Conservation (phyloP, 345 rosid species). For the Conringia planisiliqua region DNA sequence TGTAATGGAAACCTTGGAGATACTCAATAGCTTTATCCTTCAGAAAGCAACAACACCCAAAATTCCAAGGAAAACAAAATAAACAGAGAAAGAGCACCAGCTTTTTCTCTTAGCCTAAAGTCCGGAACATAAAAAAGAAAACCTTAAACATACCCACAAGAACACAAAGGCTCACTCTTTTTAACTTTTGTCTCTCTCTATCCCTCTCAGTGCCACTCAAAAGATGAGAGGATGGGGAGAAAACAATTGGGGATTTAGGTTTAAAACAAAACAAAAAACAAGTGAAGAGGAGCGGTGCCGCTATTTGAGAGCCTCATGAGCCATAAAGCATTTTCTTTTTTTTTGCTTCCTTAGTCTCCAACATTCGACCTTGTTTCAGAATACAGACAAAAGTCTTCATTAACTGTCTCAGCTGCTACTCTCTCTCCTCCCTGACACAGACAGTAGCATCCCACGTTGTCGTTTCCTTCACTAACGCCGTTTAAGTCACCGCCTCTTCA, state of each 20-base stretch:
- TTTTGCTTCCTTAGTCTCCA: slow-evolving; percentile 70
- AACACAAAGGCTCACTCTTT: slow-evolving; percentile 3
- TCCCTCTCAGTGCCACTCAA: neutral
- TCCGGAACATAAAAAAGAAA: neutral
- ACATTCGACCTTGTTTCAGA: slow-evolving; percentile 59
- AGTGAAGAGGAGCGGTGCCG: slow-evolving; percentile 62
- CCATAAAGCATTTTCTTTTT: slow-evolving; percentile 35
- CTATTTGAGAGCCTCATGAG: slow-evolving; percentile 44
- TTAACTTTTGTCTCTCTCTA: neutral
- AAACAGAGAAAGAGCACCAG: slow-evolving; percentile 19
- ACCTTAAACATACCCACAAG: slow-evolving; percentile 3
- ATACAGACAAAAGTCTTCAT: slow-evolving; percentile 53
- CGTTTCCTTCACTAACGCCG: slow-evolving; percentile 28
- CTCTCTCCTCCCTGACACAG: slow-evolving; percentile 26
- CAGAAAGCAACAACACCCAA: slow-evolving; percentile 7
- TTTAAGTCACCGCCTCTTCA: slow-evolving; percentile 30
- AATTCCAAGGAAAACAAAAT: slow-evolving; percentile 3
- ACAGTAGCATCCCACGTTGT: slow-evolving; percentile 32
- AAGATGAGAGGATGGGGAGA: slow-evolving; percentile 30
- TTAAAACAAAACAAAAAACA: slow-evolving; percentile 35
- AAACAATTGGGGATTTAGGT: slow-evolving; percentile 16
- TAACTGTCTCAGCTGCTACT: slow-evolving; percentile 22
- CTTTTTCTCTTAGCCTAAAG: neutral
- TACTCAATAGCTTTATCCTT: slow-evolving; percentile 6
- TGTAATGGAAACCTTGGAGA: neutral